Percentiles rank a stretch among this genome's conserved stretches.
These are phyloP conservation scores for Colletotrichum sp. DNA, from an alignment of 2,329 filamentous ascomycete genomes.

Conservation along the genomic window DNA sequence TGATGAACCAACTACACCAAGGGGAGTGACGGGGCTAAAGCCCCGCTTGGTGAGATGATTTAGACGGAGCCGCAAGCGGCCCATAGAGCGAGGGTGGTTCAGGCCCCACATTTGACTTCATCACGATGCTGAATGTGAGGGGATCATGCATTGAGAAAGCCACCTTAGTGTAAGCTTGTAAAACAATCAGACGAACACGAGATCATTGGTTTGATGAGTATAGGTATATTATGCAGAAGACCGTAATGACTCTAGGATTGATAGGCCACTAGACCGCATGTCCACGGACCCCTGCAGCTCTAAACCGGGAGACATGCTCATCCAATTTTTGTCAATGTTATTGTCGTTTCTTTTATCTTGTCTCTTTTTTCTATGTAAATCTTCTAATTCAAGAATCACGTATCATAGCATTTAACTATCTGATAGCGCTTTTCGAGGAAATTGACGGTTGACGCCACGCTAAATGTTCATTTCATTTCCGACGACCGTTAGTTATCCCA, in stretches of 20 bases:
- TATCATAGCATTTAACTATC: background rate
- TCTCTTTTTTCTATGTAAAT: too few relatives aligned
- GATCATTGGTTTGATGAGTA: too few relatives aligned
- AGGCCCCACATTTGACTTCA: background rate
- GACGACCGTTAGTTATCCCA: background rate
- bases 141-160: background rate
- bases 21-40: background rate
- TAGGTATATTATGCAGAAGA: background rate
- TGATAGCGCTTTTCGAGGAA: background rate
- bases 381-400: too few relatives aligned
- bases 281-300: background rate
- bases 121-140: background rate
- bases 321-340: background rate
- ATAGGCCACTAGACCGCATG: background rate
- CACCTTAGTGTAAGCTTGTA: background rate
- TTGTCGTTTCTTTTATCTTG: background rate
- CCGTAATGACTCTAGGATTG: background rate
- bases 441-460: background rate
- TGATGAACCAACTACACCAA: background rate
- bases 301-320: background rate
- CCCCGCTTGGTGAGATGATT: background rate
- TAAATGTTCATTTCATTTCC: background rate
- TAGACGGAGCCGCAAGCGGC: background rate
- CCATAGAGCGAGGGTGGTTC: background rate
- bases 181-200: background rate